Base-by-base conservation (phyloP, 371 early-diverging fungal genomes). In the Sporodiniella umbellata region DNA sequence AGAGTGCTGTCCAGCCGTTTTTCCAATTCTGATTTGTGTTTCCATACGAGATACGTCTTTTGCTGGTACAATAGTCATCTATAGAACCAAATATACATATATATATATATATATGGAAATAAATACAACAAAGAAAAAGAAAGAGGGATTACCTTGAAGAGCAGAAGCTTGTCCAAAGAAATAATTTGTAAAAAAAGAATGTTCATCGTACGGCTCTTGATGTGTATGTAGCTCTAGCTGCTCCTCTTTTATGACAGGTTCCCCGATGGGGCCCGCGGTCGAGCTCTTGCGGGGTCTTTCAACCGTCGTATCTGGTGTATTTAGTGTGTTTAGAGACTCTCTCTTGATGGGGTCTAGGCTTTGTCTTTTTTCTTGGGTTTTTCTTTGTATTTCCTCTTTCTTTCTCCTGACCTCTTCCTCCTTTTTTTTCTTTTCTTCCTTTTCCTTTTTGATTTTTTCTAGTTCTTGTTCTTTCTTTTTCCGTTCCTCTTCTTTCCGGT, bases 401-500 rank as follows among this genome's bases (percentile, higher is more conserved):
- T 76, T 72, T 11, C 66, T 59, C 10, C 73, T 74, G 39, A 70
- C 74, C 39, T 81, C 75, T 11, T 73, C 81, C 25, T 79, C 67
- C 61, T 84, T 81, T 25, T 79, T 54, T 54, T 77, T 70, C 49
- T 70, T 60, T 50, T 78, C 88, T 56, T 70, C 71, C 12, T 53
- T 53, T 0, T 37, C 49, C 24, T 35, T 28, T 24, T 39, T 45
- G 11, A 25, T 24, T 3, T 45, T 46, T 28, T 46, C 40, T 28
- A 51, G 52, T 26, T 45, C 48, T 39, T 48, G 38, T 11, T 45
- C 26, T 26, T 38, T 35, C 22, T 54, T 53, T 28, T 40, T 58
- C 7, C 45, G 57, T 56, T 58, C 58, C 44, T 58, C 54, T 30
- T 59, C 59, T 53, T 59, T 59, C 33, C 59, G 43, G 44, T 48